A percentile compares a stretch with the other conserved stretches of the same genome.
Evolutionary conservation across 2,329 filamentous ascomycete genomes (phyloP).

Genomic region (Sarocladium strictum): DNA sequence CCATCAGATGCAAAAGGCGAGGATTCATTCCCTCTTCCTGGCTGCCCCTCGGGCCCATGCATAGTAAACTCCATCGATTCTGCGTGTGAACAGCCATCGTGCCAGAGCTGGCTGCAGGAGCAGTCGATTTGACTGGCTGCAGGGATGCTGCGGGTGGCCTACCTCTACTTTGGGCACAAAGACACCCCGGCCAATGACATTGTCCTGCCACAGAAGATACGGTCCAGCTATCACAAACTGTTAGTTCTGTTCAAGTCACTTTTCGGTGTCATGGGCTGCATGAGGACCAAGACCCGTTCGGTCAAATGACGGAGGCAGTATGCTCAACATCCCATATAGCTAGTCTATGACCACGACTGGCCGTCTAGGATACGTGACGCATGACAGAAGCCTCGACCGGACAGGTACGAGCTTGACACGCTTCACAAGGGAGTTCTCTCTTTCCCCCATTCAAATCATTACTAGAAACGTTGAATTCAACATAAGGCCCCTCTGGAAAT

Average conservation of each 20-base stretch:
- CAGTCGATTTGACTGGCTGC: background rate
- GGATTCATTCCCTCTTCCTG: too few species aligned
- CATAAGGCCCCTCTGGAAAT: background rate
- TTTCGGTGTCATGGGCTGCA: background rate
- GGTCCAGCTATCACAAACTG: too few species aligned
- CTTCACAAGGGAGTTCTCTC: background rate
- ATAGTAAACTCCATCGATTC: background rate
- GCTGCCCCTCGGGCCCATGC: too few species aligned
- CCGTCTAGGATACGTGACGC: background rate
- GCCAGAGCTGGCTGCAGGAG: background rate
- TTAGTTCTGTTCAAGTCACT: too few species aligned
- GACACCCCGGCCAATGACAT: background rate
- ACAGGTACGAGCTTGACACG: background rate
- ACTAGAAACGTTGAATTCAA: background rate
- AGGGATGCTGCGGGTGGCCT: constrained; percentile 16
- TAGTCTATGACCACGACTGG: background rate
- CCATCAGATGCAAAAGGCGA: too few species aligned
- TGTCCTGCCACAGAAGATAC: too few species aligned
- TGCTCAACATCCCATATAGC: background rate
- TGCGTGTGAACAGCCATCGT: too few species aligned
- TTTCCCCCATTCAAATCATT: background rate
- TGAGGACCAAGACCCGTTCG: background rate
- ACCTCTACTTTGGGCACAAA: constrained; percentile 14
- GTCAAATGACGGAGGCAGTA: background rate
- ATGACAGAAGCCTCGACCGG: background rate